These are phyloP conservation scores for Psilocybe mexicana DNA, from an alignment of 1,284 basidiomycete species.

Conservation along the genomic window DNA sequence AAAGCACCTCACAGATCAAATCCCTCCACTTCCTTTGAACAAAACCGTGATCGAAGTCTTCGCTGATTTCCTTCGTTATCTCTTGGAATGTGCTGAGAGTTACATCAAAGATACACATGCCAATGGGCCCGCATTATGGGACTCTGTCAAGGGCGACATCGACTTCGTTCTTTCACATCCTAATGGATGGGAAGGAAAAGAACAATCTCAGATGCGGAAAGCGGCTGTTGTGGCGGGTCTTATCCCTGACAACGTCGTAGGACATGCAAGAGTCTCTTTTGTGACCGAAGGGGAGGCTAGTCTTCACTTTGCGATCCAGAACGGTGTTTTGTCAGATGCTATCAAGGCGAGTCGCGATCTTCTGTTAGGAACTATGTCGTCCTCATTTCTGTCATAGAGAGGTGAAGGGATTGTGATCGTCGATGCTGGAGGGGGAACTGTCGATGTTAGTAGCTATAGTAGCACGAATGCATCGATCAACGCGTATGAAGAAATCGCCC, in stretches of 20 bases:
- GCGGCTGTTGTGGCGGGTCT: conserved; percentile 28
- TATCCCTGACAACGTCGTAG: conserved; percentile 17
- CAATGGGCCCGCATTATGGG: conserved; percentile 35
- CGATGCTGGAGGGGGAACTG: conserved; percentile 59
- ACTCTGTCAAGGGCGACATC: conserved; percentile 20
- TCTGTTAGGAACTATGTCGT: not conserved
- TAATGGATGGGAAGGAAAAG: conserved; percentile 31
- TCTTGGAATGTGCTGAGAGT: conserved; percentile 41
- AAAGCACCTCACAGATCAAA: conserved; percentile 4
- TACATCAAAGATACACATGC: conserved; percentile 51
- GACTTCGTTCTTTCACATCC: conserved; percentile 27
- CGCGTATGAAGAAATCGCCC: conserved; percentile 28
- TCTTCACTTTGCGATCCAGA: conserved; percentile 38
- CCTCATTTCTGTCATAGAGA: not conserved
- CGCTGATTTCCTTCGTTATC: conserved; percentile 48
- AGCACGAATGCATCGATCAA: conserved; percentile 1
- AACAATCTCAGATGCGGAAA: conserved; percentile 27
- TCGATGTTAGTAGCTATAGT: conserved; percentile 32
- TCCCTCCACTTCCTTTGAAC: conserved; percentile 37
- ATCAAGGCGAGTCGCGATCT: conserved; percentile 8
- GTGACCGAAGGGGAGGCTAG: conserved; percentile 47
- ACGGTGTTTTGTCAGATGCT: conserved; percentile 25
- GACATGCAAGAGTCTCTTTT: conserved; percentile 35
- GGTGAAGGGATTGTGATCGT: conserved; percentile 46
- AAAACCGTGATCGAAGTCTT: conserved; percentile 45